Evolutionary conservation across 352 stramenopile species (phyloP).

Genomic region (Phytophthora niederhauseri): DNA sequence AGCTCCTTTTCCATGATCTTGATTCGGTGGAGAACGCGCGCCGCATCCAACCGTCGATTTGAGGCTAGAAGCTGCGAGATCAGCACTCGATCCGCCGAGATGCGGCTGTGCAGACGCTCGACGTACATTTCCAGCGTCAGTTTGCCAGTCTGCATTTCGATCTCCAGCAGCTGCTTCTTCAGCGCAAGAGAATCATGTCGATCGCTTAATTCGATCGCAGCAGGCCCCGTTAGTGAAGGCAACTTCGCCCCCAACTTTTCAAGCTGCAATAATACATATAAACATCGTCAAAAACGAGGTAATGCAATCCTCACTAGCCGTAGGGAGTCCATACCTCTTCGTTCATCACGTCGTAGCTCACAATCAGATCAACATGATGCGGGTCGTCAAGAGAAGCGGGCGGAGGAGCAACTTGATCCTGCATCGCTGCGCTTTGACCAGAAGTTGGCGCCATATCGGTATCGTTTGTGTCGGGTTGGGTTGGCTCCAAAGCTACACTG

Average conservation of each 20-base stretch:
- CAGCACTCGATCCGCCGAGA: conserved; percentile 55
- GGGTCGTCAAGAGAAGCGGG: conserved; percentile 37
- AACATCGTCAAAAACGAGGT: conserved; percentile 3
- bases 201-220: conserved; percentile 50
- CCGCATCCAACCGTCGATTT: conserved; percentile 59
- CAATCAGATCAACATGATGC: conserved; percentile 72
- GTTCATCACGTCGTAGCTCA: conserved; percentile 89
- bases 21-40: conserved; percentile 71
- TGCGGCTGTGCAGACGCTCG: conserved; percentile 49
- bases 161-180: conserved; percentile 85
- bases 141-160: conserved; percentile 84
- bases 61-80: conserved; percentile 50
- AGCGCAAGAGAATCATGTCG: conserved; percentile 70
- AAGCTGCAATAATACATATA: conserved; percentile 40
- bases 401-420: conserved; percentile 7
- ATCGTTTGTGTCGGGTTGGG: neutral
- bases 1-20: conserved; percentile 85
- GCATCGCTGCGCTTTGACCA: neutral
- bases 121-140: conserved; percentile 79
- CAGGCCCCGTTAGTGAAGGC: conserved; percentile 37
- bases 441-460: neutral
- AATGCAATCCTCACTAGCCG: neutral
- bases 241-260: conserved; percentile 68
- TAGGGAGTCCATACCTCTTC: conserved; percentile 59
- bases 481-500: conserved; percentile 19